Evolutionary conservation across 1,284 basidiomycete genomes (phyloP), one percentile per base, ranked within the genome.

Genomic region (Dichomitus squalens): DNA sequence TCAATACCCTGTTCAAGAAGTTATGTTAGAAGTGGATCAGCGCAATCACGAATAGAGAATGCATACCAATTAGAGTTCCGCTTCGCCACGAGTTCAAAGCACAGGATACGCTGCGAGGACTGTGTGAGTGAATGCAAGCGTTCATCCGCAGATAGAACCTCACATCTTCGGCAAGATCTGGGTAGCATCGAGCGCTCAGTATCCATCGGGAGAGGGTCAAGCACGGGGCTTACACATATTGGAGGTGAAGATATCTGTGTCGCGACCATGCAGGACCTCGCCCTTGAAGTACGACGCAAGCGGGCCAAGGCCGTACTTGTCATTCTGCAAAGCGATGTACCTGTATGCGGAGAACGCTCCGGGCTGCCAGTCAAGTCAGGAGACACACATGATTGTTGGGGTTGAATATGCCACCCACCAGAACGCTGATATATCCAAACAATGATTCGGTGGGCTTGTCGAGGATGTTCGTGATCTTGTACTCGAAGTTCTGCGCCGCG

Each of bases 211-310:
- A 40, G 51, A 20, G 11, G 56, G 33, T 40, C 18, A 16, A 41
- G 55, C 6, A 34, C 14, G 49, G 12, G 6, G 81, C 85, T 57
- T 74, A 90, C 90, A 93, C 91, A 93, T 93, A 66, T 93, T 93
- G 3, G 91, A 95, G 0, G 93, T 97, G 72, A 98, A 98, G 39
- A 98, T 95, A 69, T 97, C 93, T 0, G 95, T 95, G 67, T 97
- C 93, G 21, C 88, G 85, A 7, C 94, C 94, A 64, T 95, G 88
- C 47, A 98, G 75, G 33, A 93, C 86, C 72, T 99, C 97, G 27
- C 97, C 96, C 71, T 97, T 95, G 80, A 99, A 99, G 74, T 99
- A 99, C 0, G 92, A 94, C 0, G 93, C 91, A 0, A 99, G 77
- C 0, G 97, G 97, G 0, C 96, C 97, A 20, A 83, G 78, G 0